Conservation (phyloP, 768 basidiomycete genomes). For the Mycena epipterygia region DNA sequence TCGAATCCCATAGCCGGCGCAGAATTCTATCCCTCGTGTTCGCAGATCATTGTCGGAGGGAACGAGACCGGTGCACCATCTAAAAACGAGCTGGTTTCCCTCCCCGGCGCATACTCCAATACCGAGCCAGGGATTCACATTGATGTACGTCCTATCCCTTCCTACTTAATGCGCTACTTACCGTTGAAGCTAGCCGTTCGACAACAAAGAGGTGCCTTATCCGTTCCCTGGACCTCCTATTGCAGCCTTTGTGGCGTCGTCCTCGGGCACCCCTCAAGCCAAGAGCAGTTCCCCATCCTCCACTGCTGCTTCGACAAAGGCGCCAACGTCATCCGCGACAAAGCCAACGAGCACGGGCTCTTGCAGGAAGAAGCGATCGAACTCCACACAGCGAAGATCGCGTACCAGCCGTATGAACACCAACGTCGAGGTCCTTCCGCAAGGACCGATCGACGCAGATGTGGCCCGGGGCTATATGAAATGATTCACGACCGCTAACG, state of each 20-base stretch:
- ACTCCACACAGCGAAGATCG: background rate
- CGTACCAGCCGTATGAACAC: background rate
- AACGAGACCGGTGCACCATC: conserved; percentile 51
- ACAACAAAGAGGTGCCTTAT: background rate
- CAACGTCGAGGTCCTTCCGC: background rate
- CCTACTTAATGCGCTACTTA: background rate
- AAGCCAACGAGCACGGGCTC: background rate
- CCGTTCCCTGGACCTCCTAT: background rate
- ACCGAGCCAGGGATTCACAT: conserved; percentile 66
- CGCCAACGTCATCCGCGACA: background rate
- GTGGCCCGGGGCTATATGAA: conserved; percentile 20
- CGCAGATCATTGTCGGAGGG: conserved; percentile 57
- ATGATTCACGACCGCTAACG: background rate
- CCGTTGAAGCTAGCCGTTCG: background rate
- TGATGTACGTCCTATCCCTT: conserved; percentile 42
- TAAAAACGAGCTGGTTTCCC: conserved; percentile 52
- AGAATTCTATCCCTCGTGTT: conserved; percentile 72
- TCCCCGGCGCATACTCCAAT: conserved; percentile 69
- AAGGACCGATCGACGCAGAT: background rate
- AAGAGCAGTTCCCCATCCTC: background rate
- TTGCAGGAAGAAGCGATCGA: background rate
- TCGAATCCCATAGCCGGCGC: conserved; percentile 55
- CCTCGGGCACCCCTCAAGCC: background rate
- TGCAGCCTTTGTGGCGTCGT: background rate
- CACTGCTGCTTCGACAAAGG: background rate